Evolutionary conservation across 1,284 basidiomycete genomes (phyloP).

Genomic region (Moesziomyces aphidis): DNA sequence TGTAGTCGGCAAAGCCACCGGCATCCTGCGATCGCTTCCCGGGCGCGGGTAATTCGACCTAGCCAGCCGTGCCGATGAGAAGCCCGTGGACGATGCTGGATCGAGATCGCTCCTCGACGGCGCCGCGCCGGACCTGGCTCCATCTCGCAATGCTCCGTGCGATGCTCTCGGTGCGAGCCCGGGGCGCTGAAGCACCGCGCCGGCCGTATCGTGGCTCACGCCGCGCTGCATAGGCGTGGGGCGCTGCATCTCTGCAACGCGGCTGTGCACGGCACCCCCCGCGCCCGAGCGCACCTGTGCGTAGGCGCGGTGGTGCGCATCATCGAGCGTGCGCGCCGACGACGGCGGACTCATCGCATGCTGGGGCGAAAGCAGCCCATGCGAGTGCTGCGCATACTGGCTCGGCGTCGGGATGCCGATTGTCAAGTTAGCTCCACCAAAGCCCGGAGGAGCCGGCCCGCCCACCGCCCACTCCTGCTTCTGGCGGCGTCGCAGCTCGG

Average conservation of each 20-base stretch:
- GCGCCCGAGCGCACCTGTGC: constrained; percentile 7
- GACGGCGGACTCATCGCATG: constrained; percentile 16
- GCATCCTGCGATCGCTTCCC: constrained; percentile 14
- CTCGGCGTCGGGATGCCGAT: constrained; percentile 33
- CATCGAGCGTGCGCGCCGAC: constrained; percentile 15
- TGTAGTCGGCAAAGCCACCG: constrained; percentile 7
- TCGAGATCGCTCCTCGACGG: constrained; percentile 21
- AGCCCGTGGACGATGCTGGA: constrained; percentile 33
- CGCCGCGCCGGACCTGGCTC: not conserved
- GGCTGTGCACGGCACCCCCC: constrained; percentile 2
- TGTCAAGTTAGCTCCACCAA: constrained; percentile 19
- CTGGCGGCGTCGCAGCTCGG: constrained; percentile 44
- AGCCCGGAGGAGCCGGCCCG: constrained; percentile 33
- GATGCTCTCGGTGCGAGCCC: constrained; percentile 21
- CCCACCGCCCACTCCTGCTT: constrained; percentile 42
- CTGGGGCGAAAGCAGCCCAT: constrained; percentile 18
- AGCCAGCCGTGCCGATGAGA: constrained; percentile 14
- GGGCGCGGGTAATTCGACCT: constrained; percentile 4
- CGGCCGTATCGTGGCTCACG: constrained; percentile 24
- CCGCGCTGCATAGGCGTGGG: constrained; percentile 26
- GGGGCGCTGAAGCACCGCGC: constrained; percentile 21
- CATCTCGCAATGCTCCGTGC: constrained; percentile 27
- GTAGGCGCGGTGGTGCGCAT: constrained; percentile 13
- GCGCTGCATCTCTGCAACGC: constrained; percentile 22
- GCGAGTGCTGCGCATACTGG: constrained; percentile 10